Evolutionary conservation across 1,139 yeast genomes (phyloP).

Genomic region (Yueomyces sp.): DNA sequence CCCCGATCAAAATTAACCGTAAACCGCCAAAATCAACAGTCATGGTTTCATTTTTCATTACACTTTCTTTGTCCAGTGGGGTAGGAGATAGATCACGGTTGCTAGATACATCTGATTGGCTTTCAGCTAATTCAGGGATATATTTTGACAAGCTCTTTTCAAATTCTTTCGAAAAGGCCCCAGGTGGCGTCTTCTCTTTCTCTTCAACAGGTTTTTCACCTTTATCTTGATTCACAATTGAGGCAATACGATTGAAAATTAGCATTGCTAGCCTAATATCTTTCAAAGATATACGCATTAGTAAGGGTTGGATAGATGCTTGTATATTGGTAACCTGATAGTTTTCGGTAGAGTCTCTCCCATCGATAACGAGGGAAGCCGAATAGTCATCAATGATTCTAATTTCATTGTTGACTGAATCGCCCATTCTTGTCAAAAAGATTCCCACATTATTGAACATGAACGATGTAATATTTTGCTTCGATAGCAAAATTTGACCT

Average conservation of each 20-base stretch:
- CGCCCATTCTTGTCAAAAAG: constrained; percentile 70
- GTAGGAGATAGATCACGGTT: neutral
- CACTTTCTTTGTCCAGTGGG: constrained; percentile 22
- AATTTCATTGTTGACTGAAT: constrained; percentile 44
- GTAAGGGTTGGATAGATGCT: constrained; percentile 66
- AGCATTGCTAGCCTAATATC: constrained; percentile 73
- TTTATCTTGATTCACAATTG: constrained; percentile 26
- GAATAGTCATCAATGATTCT: constrained; percentile 86
- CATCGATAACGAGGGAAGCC: constrained; percentile 60
- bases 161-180: constrained; percentile 48
- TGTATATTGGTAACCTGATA: constrained; percentile 52
- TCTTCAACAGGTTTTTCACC: neutral
- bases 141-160: constrained; percentile 44
- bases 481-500: constrained; percentile 62
- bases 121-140: constrained; percentile 33
- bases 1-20: constrained; percentile 81
- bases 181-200: constrained; percentile 13
- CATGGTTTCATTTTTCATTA: constrained; percentile 62
- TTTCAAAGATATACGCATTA: constrained; percentile 70
- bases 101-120: neutral
- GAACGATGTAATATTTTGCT: constrained; percentile 49
- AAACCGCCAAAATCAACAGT: constrained; percentile 67
- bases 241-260: constrained; percentile 62
- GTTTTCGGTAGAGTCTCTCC: constrained; percentile 47
- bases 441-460: constrained; percentile 76